Evolutionary conservation across 768 basidiomycete genomes (phyloP).

Genomic region (Zangia roseola): DNA sequence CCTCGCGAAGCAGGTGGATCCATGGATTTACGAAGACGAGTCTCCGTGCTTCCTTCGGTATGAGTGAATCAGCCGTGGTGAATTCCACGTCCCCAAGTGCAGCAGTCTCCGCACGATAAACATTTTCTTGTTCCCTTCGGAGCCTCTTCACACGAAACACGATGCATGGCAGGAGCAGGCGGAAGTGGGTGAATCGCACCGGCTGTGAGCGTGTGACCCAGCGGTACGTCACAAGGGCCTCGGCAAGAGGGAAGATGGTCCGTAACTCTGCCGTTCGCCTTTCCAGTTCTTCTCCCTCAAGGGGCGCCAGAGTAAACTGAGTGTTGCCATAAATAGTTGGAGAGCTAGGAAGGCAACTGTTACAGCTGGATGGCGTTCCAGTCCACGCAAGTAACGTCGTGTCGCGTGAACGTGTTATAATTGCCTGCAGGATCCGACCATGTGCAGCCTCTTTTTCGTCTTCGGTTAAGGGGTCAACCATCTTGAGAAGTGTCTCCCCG

Average conservation of each 20-base stretch:
- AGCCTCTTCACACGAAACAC: background rate
- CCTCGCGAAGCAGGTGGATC: background rate
- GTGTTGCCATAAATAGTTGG: background rate
- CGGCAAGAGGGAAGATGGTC: background rate
- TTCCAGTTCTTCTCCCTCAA: background rate
- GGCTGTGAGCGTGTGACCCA: background rate
- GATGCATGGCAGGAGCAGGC: constrained; percentile 4
- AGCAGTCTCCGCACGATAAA: constrained; percentile 1
- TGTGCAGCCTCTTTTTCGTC: no score
- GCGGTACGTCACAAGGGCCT: background rate
- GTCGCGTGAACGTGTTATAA: no score
- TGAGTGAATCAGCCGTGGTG: background rate
- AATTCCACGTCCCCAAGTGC: background rate
- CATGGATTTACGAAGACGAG: background rate
- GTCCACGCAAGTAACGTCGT: no score
- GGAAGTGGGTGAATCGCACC: background rate
- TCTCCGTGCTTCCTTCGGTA: background rate
- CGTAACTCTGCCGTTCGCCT: background rate
- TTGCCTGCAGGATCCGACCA: no score
- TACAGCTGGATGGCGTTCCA: no score
- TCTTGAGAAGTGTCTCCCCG: no score
- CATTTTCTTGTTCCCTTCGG: background rate
- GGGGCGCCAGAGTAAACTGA: background rate
- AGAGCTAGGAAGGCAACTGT: no score
- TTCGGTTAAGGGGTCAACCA: no score